A percentile compares a stretch with the other conserved stretches of the same genome.
Conservation (phyloP, 441 rosid genomes). For the Iberis amara region DNA sequence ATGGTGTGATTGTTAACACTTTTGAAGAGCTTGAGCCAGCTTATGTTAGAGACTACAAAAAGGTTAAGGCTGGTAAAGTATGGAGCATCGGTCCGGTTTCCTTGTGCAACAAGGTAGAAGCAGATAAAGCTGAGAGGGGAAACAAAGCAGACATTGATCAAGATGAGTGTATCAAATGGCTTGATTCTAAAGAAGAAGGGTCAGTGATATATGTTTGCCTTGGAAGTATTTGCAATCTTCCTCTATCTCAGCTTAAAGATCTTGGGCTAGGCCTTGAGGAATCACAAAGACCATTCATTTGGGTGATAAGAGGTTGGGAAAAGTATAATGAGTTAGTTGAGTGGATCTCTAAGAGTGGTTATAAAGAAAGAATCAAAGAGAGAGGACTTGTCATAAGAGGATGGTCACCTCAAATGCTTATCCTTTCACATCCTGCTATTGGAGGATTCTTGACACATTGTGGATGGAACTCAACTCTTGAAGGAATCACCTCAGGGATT, state of each 20-base stretch:
- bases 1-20: slow-evolving; percentile 33
- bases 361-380: slow-evolving; percentile 35
- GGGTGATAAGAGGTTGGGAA: slow-evolving; percentile 44
- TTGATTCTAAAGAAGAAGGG: slow-evolving; percentile 28
- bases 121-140: slow-evolving; percentile 37
- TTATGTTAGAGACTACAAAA: slow-evolving; percentile 26
- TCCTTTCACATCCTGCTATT: slow-evolving; percentile 41
- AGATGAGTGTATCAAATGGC: slow-evolving; percentile 33
- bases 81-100: slow-evolving; percentile 43
- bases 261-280: slow-evolving; percentile 45
- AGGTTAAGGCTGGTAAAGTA: slow-evolving; percentile 24
- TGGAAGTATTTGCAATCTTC: slow-evolving; percentile 38
- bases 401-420: slow-evolving; percentile 55
- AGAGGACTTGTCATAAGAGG: slow-evolving; percentile 45
- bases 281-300: slow-evolving; percentile 42
- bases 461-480: slow-evolving; percentile 38
- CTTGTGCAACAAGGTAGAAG: slow-evolving; percentile 24
- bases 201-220: slow-evolving; percentile 46
- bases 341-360: slow-evolving; percentile 39
- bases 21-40: slow-evolving; percentile 37
- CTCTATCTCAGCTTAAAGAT: slow-evolving; percentile 34
- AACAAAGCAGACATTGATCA: slow-evolving; percentile 23
- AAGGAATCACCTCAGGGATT: slow-evolving; percentile 30
- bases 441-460: slow-evolving; percentile 54
- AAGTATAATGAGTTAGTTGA: slow-evolving; percentile 30